These are phyloP conservation scores for Paecilomyces fulvus DNA, from an alignment of 2,329 filamentous ascomycete species.

Conservation along the genomic window DNA sequence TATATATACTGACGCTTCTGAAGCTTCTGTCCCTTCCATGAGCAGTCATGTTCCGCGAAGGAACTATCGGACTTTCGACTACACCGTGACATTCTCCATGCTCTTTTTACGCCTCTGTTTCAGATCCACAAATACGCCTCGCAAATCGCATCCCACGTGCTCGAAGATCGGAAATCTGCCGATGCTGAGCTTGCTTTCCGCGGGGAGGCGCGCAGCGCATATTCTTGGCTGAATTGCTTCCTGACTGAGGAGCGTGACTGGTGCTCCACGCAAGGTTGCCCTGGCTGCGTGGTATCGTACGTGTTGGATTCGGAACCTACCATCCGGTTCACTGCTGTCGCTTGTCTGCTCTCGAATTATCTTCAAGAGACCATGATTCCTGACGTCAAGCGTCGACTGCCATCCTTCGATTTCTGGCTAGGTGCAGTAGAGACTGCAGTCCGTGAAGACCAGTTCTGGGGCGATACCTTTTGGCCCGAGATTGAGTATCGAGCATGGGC, in stretches of 20 bases:
- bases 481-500: slow-evolving; percentile 32
- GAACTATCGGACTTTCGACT: slow-evolving; percentile 35
- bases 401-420: slow-evolving; percentile 32
- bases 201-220: slow-evolving; percentile 48
- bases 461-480: slow-evolving; percentile 32
- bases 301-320: slow-evolving; percentile 38
- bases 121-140: slow-evolving; percentile 49
- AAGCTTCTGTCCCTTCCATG: slow-evolving; percentile 31
- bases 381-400: slow-evolving; percentile 12
- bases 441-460: slow-evolving; percentile 37
- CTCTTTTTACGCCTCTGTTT: slow-evolving; percentile 50
- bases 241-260: slow-evolving; percentile 49
- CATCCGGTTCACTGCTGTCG: slow-evolving; percentile 35
- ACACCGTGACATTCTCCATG: slow-evolving; percentile 52
- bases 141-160: slow-evolving; percentile 41
- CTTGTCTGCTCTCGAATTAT: slow-evolving; percentile 31
- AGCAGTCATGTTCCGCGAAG: slow-evolving; percentile 19
- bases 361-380: slow-evolving; percentile 18
- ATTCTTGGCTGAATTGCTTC: slow-evolving; percentile 52
- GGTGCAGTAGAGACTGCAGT: slow-evolving; percentile 30
- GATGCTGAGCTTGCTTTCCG: slow-evolving; percentile 51
- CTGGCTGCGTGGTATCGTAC: slow-evolving; percentile 37
- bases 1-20: not conserved
- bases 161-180: slow-evolving; percentile 40
- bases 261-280: slow-evolving; percentile 49